These are phyloP conservation scores for Colletotrichum chrysophilum DNA, from an alignment of 2,329 filamentous ascomycete genomes.

Conservation along the genomic window DNA sequence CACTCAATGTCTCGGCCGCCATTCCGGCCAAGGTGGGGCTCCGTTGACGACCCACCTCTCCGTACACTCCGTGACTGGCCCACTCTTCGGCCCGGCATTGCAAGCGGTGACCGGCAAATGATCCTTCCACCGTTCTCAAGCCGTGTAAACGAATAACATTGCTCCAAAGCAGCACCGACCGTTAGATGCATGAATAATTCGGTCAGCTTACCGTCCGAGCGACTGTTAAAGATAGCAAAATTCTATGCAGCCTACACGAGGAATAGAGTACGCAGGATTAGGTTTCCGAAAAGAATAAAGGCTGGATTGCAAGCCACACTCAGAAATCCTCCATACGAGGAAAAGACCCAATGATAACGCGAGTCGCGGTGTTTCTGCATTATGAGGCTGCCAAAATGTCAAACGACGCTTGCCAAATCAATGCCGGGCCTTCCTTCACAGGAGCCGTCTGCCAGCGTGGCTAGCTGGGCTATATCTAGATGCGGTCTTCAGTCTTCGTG, in stretches of 20 bases:
- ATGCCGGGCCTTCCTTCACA: not conserved
- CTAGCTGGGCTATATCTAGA: not conserved
- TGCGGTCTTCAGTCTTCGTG: not conserved
- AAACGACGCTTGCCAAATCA: not conserved
- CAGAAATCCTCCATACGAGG: not conserved
- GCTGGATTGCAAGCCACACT: not conserved
- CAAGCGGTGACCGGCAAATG: not conserved
- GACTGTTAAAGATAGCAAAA: not conserved
- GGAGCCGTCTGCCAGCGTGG: not conserved
- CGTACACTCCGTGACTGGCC: not conserved
- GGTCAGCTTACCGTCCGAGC: not conserved
- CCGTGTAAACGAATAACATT: not conserved
- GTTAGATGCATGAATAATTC: not conserved
- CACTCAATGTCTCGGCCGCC: not conserved
- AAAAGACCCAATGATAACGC: not conserved
- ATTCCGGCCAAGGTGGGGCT: not conserved
- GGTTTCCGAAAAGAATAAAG: not conserved
- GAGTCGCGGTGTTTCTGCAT: not conserved
- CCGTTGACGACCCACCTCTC: fast-evolving
- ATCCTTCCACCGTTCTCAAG: not conserved
- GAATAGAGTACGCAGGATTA: not conserved
- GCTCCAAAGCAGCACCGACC: not conserved
- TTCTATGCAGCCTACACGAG: not conserved
- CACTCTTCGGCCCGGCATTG: not conserved
- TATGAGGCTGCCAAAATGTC: not conserved